These are phyloP conservation scores for Fusarium gaditjirri DNA, from an alignment of 2,329 filamentous ascomycete species.

Conservation along the genomic window DNA sequence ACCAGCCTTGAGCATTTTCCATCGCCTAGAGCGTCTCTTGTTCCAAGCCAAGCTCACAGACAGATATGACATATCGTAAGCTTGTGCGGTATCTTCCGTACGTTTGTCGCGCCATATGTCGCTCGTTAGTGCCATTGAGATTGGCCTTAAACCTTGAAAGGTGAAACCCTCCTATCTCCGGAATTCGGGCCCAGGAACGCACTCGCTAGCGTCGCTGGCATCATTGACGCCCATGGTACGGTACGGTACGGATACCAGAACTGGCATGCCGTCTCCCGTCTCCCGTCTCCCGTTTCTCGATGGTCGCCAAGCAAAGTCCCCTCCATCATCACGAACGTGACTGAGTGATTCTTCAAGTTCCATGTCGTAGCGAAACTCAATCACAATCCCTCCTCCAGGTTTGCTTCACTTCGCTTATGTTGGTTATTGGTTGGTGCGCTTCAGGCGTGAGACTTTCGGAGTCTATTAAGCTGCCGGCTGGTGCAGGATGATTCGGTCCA, in stretches of 20 bases:
- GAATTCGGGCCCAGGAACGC: slow-evolving; percentile 3
- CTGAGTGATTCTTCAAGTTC: neutral
- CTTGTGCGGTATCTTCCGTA: neutral
- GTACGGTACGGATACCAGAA: neutral
- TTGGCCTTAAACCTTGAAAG: neutral
- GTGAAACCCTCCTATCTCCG: slow-evolving; percentile 5
- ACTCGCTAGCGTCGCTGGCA: neutral
- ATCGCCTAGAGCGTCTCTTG: slow-evolving; percentile 20
- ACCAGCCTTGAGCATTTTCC: slow-evolving; percentile 7
- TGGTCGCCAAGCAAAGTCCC: neutral
- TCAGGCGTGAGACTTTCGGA: slow-evolving; percentile 6
- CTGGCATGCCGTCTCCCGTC: neutral
- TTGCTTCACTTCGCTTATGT: neutral
- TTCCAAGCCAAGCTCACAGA: neutral
- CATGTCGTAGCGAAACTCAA: slow-evolving; percentile 3
- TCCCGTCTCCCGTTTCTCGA: neutral
- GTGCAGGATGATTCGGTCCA: neutral
- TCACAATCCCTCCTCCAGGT: neutral
- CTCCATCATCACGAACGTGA: neutral
- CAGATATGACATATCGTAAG: neutral
- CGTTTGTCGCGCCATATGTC: neutral
- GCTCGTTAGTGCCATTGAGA: neutral
- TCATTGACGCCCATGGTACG: neutral
- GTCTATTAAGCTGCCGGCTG: neutral
- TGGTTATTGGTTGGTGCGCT: neutral